These are phyloP conservation scores for Nemania sp. DNA, from an alignment of 2,329 filamentous ascomycete genomes.

Conservation along the genomic window DNA sequence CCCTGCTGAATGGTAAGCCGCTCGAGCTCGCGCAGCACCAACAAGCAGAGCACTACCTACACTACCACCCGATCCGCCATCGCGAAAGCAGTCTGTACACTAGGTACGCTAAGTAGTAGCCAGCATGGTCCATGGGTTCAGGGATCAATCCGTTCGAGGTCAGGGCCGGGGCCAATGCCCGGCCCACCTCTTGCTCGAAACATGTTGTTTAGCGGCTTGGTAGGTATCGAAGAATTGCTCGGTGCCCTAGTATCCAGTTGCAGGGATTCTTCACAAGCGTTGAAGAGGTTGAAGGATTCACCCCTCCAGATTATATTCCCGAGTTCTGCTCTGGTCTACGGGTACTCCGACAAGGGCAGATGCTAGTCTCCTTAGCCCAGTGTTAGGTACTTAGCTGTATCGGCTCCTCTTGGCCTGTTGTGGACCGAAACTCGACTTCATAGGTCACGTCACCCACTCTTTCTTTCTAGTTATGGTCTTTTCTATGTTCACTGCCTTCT, in stretches of 20 bases:
- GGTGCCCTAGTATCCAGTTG: constrained; percentile 40
- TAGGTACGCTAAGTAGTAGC: constrained; percentile 2
- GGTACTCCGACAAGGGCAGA: constrained; percentile 44
- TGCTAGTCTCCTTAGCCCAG: constrained; percentile 24
- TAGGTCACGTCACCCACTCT: constrained; percentile 33
- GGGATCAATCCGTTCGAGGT: constrained; percentile 34
- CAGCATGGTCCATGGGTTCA: constrained; percentile 39
- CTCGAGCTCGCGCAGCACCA: constrained; percentile 21
- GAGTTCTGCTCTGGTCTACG: constrained; percentile 52
- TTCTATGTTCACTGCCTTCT: constrained; percentile 33
- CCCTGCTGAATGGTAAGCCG: constrained; percentile 23
- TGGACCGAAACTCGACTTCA: constrained; percentile 34
- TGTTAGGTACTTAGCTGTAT: constrained; percentile 21
- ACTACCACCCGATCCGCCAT: constrained; percentile 37
- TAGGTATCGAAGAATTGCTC: constrained; percentile 40
- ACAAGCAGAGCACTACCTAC: constrained; percentile 25
- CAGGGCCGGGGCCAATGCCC: constrained; percentile 17
- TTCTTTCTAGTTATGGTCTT: constrained; percentile 37
- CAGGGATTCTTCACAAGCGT: constrained; percentile 40
- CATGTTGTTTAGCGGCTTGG: constrained; percentile 41
- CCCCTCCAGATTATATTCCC: constrained; percentile 55
- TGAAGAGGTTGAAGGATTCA: constrained; percentile 40
- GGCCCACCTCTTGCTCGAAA: constrained; percentile 39
- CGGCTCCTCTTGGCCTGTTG: constrained; percentile 32
- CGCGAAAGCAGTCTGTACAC: constrained; percentile 33